Percentiles rank a stretch among this genome's conserved stretches.
Evolutionary conservation across 768 basidiomycete genomes (phyloP).

Genomic region (Daedaleopsis nitida): DNA sequence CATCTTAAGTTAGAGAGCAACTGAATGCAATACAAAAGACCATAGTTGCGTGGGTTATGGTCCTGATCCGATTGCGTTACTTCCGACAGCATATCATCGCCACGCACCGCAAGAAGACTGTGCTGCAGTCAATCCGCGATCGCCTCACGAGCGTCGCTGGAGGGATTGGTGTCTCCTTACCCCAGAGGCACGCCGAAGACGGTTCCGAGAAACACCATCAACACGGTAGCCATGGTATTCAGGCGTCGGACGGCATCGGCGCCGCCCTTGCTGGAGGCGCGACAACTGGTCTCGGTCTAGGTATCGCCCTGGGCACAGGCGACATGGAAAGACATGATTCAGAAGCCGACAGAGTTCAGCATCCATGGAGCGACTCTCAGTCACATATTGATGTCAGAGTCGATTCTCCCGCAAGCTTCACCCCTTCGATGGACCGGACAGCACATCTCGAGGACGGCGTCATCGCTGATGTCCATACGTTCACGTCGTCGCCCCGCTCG

Average conservation of each 20-base stretch:
- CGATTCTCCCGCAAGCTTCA: constrained; percentile 5
- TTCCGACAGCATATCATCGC: constrained; percentile 23
- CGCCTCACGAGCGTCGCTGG: background rate
- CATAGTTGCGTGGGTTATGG: constrained; percentile 65
- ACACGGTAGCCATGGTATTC: constrained; percentile 11
- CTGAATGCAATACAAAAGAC: constrained; percentile 29
- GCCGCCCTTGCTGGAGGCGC: constrained; percentile 26
- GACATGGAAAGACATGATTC: background rate
- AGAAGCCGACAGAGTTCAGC: background rate
- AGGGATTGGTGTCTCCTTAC: background rate
- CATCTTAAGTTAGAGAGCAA: background rate
- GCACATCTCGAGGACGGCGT: constrained; percentile 14
- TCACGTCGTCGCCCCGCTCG: constrained; percentile 38
- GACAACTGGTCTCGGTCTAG: constrained; percentile 20
- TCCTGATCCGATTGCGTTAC: constrained; percentile 58
- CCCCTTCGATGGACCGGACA: constrained; percentile 14
- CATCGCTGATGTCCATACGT: constrained; percentile 31
- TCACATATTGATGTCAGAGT: background rate
- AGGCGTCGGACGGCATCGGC: constrained; percentile 25
- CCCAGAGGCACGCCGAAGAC: constrained; percentile 5
- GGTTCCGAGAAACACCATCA: constrained; percentile 4
- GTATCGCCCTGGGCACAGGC: constrained; percentile 9
- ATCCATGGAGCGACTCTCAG: constrained; percentile 3
- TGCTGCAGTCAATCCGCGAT: constrained; percentile 13
- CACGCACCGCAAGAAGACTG: constrained; percentile 13